These are phyloP conservation scores for Stephanodiscus triporus DNA, from an alignment of 108 stramenopile genomes.

Conservation along the genomic window DNA sequence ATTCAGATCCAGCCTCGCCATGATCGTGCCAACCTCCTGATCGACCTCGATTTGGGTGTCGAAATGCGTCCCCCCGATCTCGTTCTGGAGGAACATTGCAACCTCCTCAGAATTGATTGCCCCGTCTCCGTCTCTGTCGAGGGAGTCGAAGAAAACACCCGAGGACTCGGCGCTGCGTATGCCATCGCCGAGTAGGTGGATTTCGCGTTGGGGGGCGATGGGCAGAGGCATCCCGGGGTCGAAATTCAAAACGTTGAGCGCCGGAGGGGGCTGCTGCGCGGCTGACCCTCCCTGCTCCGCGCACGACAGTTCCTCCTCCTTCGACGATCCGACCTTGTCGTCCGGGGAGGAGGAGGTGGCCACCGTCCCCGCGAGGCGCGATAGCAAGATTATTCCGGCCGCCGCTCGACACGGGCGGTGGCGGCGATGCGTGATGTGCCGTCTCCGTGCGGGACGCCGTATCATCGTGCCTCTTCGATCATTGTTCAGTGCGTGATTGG, in stretches of 20 bases:
- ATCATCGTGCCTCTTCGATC: background rate
- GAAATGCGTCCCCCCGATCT: slow-evolving; percentile 52
- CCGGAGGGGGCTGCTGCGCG: background rate
- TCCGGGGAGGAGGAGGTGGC: background rate
- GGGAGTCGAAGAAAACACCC: slow-evolving; percentile 40
- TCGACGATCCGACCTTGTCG: background rate
- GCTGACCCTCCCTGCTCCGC: background rate
- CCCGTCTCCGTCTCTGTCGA: slow-evolving; percentile 45
- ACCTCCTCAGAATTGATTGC: slow-evolving; percentile 35
- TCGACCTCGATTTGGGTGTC: slow-evolving; percentile 27
- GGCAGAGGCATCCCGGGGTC: background rate
- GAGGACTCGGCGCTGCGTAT: slow-evolving; percentile 29
- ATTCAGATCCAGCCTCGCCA: slow-evolving; percentile 45
- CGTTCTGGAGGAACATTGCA: slow-evolving; percentile 33
- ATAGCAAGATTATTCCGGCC: background rate
- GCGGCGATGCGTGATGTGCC: background rate
- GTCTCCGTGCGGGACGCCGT: background rate
- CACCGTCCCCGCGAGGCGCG: background rate
- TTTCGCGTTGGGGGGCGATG: background rate
- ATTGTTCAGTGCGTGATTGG: background rate
- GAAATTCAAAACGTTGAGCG: background rate
- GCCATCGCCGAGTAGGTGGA: slow-evolving; percentile 38
- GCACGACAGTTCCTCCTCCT: background rate
- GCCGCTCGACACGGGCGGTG: background rate
- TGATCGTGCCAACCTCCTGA: slow-evolving; percentile 39